phyloP scores from a whole-genome alignment of 805 yeast genomes.

The Yarrowia sp. region DNA sequence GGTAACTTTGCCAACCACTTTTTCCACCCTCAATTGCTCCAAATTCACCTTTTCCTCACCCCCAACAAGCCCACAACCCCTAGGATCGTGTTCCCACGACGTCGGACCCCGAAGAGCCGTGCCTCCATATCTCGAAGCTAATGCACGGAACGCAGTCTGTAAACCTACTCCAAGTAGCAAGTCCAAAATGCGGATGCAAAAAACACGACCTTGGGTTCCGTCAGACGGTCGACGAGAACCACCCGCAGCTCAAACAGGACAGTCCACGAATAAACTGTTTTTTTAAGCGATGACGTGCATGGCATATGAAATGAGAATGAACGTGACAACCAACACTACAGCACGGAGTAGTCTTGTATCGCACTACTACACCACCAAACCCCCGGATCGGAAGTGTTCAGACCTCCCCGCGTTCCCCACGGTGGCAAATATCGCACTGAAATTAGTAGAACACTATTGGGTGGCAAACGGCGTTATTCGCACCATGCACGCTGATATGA shows the following conservation, averaged over 20 bases:
- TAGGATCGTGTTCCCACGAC: not conserved
- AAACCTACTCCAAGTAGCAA: slow-evolving; percentile 33
- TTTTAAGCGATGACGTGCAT: not conserved
- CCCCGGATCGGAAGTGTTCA: not conserved
- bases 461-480: slow-evolving; percentile 26
- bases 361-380: too few relatives aligned
- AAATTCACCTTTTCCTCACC: not conserved
- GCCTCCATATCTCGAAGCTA: slow-evolving; percentile 28
- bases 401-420: slow-evolving; percentile 10
- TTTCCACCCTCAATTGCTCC: not conserved
- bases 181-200: slow-evolving; percentile 4
- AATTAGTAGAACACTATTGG: slow-evolving; percentile 15
- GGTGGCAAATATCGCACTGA: not conserved
- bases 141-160: slow-evolving; percentile 17
- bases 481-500: slow-evolving; percentile 11
- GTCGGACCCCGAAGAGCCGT: slow-evolving; percentile 36
- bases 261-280: not conserved
- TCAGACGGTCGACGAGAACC: too few relatives aligned
- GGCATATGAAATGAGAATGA: too few relatives aligned
- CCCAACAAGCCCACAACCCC: not conserved
- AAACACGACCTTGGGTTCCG: too few relatives aligned
- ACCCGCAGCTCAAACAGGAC: not conserved
- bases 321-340: too few relatives aligned
- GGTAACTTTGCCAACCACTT: not conserved
- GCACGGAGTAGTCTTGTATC: too few relatives aligned